These are phyloP conservation scores for Mycena galericulata DNA, from an alignment of 768 basidiomycete genomes.

Conservation along the genomic window DNA sequence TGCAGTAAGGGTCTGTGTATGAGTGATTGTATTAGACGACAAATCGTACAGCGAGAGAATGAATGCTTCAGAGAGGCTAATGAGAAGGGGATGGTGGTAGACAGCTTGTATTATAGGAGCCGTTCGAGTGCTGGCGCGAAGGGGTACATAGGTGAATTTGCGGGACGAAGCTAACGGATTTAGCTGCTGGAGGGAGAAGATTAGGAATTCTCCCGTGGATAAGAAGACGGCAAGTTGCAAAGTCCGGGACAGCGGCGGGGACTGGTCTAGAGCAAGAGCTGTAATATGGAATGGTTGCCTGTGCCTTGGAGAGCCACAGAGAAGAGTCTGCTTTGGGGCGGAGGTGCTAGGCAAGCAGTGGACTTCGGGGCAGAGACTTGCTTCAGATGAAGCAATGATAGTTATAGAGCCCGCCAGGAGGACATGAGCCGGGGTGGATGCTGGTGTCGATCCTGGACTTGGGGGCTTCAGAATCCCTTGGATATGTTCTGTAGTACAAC, in stretches of 20 bases:
- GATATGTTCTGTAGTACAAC: conserved; percentile 64
- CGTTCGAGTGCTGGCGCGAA: conserved; percentile 51
- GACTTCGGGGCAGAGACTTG: conserved; percentile 50
- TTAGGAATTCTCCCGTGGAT: conserved; percentile 74
- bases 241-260: conserved; percentile 58
- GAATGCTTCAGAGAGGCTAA: conserved; percentile 77
- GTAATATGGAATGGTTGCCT: conserved; percentile 60
- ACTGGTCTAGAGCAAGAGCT: conserved; percentile 81
- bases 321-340: conserved; percentile 52
- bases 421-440: conserved; percentile 52
- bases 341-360: conserved; percentile 49
- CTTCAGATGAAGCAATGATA: conserved; percentile 65
- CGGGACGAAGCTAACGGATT: conserved; percentile 55
- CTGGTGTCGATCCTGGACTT: conserved; percentile 18
- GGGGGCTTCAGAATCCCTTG: conserved; percentile 29
- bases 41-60: conserved; percentile 80
- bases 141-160: conserved; percentile 63
- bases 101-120: conserved; percentile 71
- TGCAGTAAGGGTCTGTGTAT: conserved; percentile 76
- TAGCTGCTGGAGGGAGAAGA: conserved; percentile 66
- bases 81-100: conserved; percentile 83
- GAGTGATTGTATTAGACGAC: conserved; percentile 60
- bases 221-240: conserved; percentile 70
- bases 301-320: conserved; percentile 54
- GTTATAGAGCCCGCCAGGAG: conserved; percentile 71